A percentile compares a stretch with the other conserved stretches of the same genome.
phyloP scores from a whole-genome alignment of 768 basidiomycete genomes.

The Collybia sordida region DNA sequence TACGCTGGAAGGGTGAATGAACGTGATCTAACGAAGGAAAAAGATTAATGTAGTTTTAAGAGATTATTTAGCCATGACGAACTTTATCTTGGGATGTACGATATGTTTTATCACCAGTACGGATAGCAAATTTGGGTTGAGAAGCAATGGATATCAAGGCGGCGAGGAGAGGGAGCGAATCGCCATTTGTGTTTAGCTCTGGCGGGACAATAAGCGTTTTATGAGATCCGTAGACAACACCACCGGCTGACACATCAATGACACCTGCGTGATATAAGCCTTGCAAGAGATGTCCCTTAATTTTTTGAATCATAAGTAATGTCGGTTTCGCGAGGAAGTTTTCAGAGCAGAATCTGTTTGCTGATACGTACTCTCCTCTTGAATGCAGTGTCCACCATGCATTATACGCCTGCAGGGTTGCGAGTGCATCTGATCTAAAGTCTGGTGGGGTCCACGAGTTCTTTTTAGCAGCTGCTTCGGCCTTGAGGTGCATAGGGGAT shows the following conservation, averaged over 20 bases:
- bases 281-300: slow-evolving; percentile 76
- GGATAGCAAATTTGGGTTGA: slow-evolving; percentile 89
- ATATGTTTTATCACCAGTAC: slow-evolving; percentile 63
- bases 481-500: slow-evolving; percentile 74
- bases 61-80: slow-evolving; percentile 9
- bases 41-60: slow-evolving; percentile 4
- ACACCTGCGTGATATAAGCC: slow-evolving; percentile 79
- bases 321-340: slow-evolving; percentile 92
- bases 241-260: slow-evolving; percentile 78
- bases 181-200: slow-evolving; percentile 69
- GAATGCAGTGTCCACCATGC: slow-evolving; percentile 76
- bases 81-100: slow-evolving; percentile 88
- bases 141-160: slow-evolving; percentile 83
- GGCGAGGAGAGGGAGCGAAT: slow-evolving; percentile 74
- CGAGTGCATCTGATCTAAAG: slow-evolving; percentile 85
- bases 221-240: slow-evolving; percentile 33
- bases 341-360: slow-evolving; percentile 75
- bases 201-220: slow-evolving; percentile 51
- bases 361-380: slow-evolving; percentile 58
- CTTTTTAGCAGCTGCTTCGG: slow-evolving; percentile 70
- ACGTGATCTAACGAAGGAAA: slow-evolving; percentile 48
- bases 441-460: slow-evolving; percentile 73
- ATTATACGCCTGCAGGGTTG: slow-evolving; percentile 78
- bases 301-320: slow-evolving; percentile 74
- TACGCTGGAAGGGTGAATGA: slow-evolving; percentile 87